A percentile compares a stretch with the other conserved stretches of the same genome.
Evolutionary conservation across 148 eudicot genomes (phyloP).

Genomic region (Cornus kousa): DNA sequence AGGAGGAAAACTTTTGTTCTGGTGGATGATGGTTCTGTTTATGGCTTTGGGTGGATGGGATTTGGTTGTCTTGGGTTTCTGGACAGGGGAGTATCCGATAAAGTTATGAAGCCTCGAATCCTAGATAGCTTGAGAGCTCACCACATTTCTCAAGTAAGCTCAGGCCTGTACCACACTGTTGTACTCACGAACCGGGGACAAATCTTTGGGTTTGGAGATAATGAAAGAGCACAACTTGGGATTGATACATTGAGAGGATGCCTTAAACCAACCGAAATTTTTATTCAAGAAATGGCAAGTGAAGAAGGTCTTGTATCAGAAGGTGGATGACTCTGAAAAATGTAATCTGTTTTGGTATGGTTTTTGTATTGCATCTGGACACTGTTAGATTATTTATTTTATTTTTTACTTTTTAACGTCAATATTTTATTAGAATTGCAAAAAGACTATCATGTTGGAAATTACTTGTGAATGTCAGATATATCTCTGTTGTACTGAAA

Average conservation of each 20-base stretch:
- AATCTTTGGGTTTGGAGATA: constrained; percentile 91
- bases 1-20: constrained; percentile 91
- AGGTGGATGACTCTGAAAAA: constrained; percentile 3
- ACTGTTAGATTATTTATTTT: background rate
- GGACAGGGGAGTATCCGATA: constrained; percentile 69
- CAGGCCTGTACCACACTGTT: constrained; percentile 89
- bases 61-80: constrained; percentile 94
- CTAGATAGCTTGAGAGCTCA: constrained; percentile 65
- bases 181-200: constrained; percentile 68
- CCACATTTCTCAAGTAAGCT: constrained; percentile 82
- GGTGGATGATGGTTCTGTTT: constrained; percentile 66
- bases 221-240: constrained; percentile 93
- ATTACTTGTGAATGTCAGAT: background rate
- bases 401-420: background rate
- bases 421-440: background rate
- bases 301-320: constrained; percentile 15
- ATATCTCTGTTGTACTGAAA: background rate
- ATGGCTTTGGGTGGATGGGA: constrained; percentile 94
- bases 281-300: constrained; percentile 32
- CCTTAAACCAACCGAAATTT: constrained; percentile 74
- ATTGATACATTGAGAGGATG: constrained; percentile 68
- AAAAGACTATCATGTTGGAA: background rate
- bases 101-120: constrained; percentile 55
- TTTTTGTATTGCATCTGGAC: background rate
- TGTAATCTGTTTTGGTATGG: background rate